phyloP scores from a whole-genome alignment of 1,284 basidiomycete species.

The Pseudomicrostroma phylloplanum region DNA sequence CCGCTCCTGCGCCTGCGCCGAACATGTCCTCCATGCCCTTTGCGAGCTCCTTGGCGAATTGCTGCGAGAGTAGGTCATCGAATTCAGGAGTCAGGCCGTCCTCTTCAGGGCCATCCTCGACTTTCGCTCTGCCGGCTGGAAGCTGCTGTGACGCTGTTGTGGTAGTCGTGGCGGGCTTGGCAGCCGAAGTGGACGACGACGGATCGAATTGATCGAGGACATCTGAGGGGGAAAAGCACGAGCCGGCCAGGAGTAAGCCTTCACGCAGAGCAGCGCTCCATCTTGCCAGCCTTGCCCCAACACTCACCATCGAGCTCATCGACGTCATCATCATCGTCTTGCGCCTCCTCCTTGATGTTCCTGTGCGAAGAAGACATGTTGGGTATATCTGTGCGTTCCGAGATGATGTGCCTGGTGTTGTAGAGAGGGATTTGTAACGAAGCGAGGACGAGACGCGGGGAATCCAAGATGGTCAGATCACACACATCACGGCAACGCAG shows the following conservation, averaged over 20 bases:
- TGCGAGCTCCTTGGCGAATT: conserved; percentile 69
- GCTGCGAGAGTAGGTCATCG: conserved; percentile 37
- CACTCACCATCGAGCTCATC: conserved; percentile 47
- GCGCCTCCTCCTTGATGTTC: conserved; percentile 1
- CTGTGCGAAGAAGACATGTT: too few species aligned
- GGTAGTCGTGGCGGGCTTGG: conserved; percentile 20
- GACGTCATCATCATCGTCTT: conserved; percentile 28
- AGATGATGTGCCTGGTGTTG: too few species aligned
- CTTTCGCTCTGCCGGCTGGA: neutral
- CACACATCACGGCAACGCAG: too few species aligned
- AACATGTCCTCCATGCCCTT: conserved; percentile 80
- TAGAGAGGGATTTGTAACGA: too few species aligned
- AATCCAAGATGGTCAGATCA: neutral
- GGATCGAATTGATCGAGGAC: conserved; percentile 56
- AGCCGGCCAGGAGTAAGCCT: neutral
- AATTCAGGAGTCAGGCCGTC: conserved; percentile 32
- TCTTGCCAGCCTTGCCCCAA: neutral
- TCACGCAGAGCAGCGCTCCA: neutral
- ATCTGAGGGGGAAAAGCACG: conserved; percentile 51
- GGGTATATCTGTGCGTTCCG: too few species aligned
- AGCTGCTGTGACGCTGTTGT: conserved; percentile 20
- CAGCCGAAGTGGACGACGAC: conserved; percentile 39
- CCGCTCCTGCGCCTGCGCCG: conserved; percentile 57
- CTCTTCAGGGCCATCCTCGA: conserved; percentile 16
- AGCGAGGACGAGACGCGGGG: too few species aligned